These are phyloP conservation scores for Alnus rubra DNA, from an alignment of 306 rosid species.

Conservation along the genomic window DNA sequence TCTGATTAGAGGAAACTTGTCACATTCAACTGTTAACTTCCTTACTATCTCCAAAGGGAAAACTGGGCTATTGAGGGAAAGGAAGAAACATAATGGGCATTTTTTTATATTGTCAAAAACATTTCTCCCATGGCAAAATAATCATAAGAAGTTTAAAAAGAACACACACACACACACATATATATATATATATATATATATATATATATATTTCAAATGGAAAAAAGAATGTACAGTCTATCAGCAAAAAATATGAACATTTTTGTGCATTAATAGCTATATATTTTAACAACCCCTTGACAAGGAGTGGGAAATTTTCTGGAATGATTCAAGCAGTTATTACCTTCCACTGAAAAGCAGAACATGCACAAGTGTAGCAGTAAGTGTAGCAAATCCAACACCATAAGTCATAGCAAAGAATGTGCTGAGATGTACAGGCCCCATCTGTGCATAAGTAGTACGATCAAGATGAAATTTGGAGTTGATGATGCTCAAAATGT, in stretches of 20 bases:
- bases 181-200: no score
- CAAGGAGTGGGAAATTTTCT: neutral
- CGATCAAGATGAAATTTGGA: constrained; percentile 69
- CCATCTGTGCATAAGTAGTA: constrained; percentile 39
- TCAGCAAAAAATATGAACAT: neutral
- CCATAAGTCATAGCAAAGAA: constrained; percentile 82
- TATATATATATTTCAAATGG: no score
- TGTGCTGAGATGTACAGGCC: constrained; percentile 68
- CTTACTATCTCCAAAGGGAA: neutral
- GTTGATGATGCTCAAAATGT: constrained; percentile 55
- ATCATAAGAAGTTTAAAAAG: neutral
- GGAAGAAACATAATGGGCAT: neutral
- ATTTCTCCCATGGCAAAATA: neutral
- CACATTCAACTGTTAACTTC: neutral
- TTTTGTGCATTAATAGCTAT: neutral
- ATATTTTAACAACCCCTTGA: neutral
- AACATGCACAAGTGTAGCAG: constrained; percentile 77
- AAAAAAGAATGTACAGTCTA: neutral
- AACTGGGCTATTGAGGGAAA: neutral
- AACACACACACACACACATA: neutral
- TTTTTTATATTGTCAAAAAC: no score
- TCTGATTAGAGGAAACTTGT: neutral
- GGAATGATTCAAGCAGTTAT: neutral
- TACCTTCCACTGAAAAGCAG: constrained; percentile 77
- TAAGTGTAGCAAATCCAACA: constrained; percentile 71